phyloP scores from a whole-genome alignment of 345 rosid species.

The Citrus sp. region DNA sequence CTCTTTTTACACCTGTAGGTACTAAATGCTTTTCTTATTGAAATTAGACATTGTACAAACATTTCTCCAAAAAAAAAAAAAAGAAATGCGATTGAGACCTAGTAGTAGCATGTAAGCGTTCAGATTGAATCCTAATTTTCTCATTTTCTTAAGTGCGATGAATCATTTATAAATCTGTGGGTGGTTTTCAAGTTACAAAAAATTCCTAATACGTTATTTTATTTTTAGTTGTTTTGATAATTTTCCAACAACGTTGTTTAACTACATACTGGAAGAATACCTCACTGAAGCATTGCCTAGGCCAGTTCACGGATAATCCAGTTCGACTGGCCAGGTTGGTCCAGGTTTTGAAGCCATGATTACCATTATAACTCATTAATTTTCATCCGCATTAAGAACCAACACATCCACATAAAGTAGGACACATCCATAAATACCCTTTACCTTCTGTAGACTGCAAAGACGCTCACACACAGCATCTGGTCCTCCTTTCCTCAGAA shows the following conservation, averaged over 20 bases:
- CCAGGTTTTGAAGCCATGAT: not conserved
- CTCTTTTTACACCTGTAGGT: not conserved
- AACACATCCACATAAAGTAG: not conserved
- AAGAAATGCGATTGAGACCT: not conserved
- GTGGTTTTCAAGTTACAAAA: not conserved
- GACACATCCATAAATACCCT: not conserved
- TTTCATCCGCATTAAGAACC: not conserved
- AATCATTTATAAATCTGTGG: not conserved
- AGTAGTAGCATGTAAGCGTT: not conserved
- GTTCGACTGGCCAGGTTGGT: not conserved
- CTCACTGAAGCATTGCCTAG: not conserved
- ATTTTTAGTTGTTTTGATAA: not conserved
- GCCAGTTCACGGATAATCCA: not conserved
- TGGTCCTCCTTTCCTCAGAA: constrained; percentile 87
- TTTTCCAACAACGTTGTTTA: not conserved
- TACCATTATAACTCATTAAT: not conserved
- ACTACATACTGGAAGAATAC: not conserved
- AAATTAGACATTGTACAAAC: not conserved
- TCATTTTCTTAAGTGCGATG: not conserved
- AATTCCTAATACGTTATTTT: not conserved
- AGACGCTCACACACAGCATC: constrained; percentile 80
- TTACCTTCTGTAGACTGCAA: constrained; percentile 76
- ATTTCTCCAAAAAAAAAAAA: not conserved
- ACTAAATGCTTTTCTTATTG: not conserved
- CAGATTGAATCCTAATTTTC: not conserved